phyloP scores from a whole-genome alignment of 345 rosid genomes.

The Citrus maxima region DNA sequence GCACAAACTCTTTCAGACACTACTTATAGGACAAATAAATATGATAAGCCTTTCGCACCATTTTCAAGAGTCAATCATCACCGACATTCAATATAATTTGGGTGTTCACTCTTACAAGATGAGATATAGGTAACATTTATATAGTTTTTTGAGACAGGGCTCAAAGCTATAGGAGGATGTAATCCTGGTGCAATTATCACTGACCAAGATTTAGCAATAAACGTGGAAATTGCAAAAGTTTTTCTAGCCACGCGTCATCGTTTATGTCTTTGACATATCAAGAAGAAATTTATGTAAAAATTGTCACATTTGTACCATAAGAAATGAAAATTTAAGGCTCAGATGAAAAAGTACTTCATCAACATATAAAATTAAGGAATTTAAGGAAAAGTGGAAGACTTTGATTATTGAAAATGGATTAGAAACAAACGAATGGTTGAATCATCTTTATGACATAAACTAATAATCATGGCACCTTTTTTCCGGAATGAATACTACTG shows the following conservation, averaged over 20 bases:
- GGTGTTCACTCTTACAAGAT: not conserved
- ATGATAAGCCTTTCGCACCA: not conserved
- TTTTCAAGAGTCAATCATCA: not conserved
- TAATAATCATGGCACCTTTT: too few relatives aligned
- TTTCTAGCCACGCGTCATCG: too few relatives aligned
- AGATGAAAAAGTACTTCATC: too few relatives aligned
- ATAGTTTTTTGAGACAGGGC: not conserved
- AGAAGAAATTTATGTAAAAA: not conserved
- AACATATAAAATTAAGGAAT: too few relatives aligned
- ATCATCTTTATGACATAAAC: too few relatives aligned
- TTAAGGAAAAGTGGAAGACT: too few relatives aligned
- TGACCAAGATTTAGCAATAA: not conserved
- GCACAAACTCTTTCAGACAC: not conserved
- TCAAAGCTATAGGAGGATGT: not conserved
- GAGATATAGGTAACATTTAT: not conserved
- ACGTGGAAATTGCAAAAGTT: not conserved
- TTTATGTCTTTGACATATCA: not conserved
- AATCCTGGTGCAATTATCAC: not conserved
- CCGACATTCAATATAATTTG: not conserved
- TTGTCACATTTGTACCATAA: not conserved
- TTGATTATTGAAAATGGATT: too few relatives aligned
- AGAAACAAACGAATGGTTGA: too few relatives aligned
- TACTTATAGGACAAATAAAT: not conserved
- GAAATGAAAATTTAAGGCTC: not conserved
- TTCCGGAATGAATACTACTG: too few relatives aligned